Percentiles rank a stretch among this genome's conserved stretches.
phyloP scores from a whole-genome alignment of 75 land plant species.

The Pinus tabuliformis region DNA sequence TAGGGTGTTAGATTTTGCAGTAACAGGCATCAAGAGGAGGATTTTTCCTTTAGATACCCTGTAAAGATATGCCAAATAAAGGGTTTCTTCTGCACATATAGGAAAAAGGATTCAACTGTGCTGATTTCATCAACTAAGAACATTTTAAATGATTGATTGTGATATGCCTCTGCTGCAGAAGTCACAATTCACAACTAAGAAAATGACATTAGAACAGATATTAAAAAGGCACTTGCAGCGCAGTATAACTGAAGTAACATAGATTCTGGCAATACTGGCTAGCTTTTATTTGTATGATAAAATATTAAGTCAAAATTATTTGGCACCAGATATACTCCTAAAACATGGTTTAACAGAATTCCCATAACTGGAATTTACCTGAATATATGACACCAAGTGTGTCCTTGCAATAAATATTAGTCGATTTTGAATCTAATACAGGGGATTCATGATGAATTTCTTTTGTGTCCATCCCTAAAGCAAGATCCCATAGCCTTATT shows the following conservation, averaged over 20 bases:
- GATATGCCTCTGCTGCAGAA: too few species aligned
- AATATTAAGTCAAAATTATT: slow-evolving; percentile 14
- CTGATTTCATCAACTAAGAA: background rate
- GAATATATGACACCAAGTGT: slow-evolving; percentile 38
- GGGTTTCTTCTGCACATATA: too few species aligned
- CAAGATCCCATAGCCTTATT: slow-evolving; percentile 66
- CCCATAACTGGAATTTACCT: slow-evolving; percentile 15
- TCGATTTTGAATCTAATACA: slow-evolving; percentile 13
- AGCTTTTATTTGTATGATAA: background rate
- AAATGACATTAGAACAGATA: background rate
- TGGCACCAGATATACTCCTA: background rate
- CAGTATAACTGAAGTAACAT: too few species aligned
- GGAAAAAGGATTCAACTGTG: background rate
- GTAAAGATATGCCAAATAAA: too few species aligned
- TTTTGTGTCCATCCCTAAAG: slow-evolving; percentile 13
- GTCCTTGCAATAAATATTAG: slow-evolving; percentile 37
- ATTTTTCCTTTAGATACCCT: too few species aligned
- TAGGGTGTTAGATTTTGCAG: too few species aligned
- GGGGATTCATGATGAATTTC: slow-evolving; percentile 3
- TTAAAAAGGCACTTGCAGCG: background rate
- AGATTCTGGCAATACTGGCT: background rate
- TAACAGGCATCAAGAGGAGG: too few species aligned
- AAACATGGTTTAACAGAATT: background rate
- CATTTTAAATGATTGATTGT: background rate
- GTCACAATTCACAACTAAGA: background rate